Conservation (phyloP, 768 basidiomycete genomes). For the Termitomyces sp. region DNA sequence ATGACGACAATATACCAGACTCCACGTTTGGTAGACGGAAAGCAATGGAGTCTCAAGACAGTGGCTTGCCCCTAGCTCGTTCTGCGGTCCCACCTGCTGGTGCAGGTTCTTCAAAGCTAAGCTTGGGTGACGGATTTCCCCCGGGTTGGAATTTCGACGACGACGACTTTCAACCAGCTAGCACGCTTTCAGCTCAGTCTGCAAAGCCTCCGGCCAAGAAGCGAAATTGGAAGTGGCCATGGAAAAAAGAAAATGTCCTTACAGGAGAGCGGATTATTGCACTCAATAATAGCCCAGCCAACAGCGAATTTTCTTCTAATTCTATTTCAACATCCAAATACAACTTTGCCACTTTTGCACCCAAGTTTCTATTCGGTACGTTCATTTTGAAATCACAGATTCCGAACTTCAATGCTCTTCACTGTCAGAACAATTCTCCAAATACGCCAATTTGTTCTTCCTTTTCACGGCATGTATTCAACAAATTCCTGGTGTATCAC, state of each 20-base stretch:
- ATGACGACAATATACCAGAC: constrained; percentile 66
- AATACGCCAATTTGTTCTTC: constrained; percentile 99
- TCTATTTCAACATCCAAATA: constrained; percentile 95
- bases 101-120: constrained; percentile 41
- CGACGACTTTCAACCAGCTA: constrained; percentile 41
- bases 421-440: constrained; percentile 87
- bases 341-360: constrained; percentile 78
- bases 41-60: constrained; percentile 48
- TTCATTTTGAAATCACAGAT: constrained; percentile 6
- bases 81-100: constrained; percentile 61
- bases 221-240: constrained; percentile 78
- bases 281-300: constrained; percentile 70
- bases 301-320: constrained; percentile 69
- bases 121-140: constrained; percentile 39
- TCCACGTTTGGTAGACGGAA: constrained; percentile 54
- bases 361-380: constrained; percentile 90
- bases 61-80: constrained; percentile 51
- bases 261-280: constrained; percentile 75
- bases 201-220: constrained; percentile 30
- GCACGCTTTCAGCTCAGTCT: constrained; percentile 34
- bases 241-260: constrained; percentile 63
- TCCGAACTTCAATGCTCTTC: background rate
- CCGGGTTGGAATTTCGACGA: constrained; percentile 77
- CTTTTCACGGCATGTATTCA: constrained; percentile 96
- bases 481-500: constrained; percentile 96